Conservation (phyloP, 768 basidiomycete species). For the Scleroderma citrinum region DNA sequence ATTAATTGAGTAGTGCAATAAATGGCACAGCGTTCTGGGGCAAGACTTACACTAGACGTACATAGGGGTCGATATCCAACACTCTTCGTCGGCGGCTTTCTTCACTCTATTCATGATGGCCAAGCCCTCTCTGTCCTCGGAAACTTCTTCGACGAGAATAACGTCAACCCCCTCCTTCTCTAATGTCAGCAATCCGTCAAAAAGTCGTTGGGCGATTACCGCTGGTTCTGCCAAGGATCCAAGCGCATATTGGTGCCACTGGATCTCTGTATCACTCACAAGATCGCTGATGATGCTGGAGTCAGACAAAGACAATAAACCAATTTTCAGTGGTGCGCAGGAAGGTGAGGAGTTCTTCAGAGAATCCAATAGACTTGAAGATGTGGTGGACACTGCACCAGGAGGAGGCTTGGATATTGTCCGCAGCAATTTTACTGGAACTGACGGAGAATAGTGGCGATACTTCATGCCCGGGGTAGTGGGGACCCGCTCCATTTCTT, state of each 20-base stretch:
- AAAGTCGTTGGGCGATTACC: slow-evolving; percentile 72
- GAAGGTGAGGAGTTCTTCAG: slow-evolving; percentile 25
- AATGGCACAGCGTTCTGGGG: neutral
- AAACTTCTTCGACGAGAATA: slow-evolving; percentile 82
- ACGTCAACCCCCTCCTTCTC: slow-evolving; percentile 71
- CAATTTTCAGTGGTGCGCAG: slow-evolving; percentile 39
- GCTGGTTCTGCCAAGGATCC: slow-evolving; percentile 52
- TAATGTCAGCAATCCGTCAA: slow-evolving; percentile 79
- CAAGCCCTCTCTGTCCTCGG: slow-evolving; percentile 76
- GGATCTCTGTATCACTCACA: slow-evolving; percentile 30
- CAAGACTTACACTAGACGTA: neutral
- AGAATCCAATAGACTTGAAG: slow-evolving; percentile 38
- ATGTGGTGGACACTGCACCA: slow-evolving; percentile 25
- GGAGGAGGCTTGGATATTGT: slow-evolving; percentile 40
- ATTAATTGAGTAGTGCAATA: neutral
- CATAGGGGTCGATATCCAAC: slow-evolving; percentile 21
- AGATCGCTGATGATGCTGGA: slow-evolving; percentile 34
- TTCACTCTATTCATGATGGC: slow-evolving; percentile 93
- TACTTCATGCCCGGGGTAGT: slow-evolving; percentile 99
- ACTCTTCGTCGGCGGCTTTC: slow-evolving; percentile 73
- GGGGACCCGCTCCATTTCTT: slow-evolving; percentile 67
- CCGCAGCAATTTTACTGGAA: slow-evolving; percentile 75
- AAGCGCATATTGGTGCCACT: slow-evolving; percentile 53
- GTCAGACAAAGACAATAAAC: slow-evolving; percentile 62
- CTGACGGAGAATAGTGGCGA: slow-evolving; percentile 88